Evolutionary conservation across 140 eudicot genomes (phyloP), one percentile per base, ranked within the genome.

Genomic region (Senecio squalidus): DNA sequence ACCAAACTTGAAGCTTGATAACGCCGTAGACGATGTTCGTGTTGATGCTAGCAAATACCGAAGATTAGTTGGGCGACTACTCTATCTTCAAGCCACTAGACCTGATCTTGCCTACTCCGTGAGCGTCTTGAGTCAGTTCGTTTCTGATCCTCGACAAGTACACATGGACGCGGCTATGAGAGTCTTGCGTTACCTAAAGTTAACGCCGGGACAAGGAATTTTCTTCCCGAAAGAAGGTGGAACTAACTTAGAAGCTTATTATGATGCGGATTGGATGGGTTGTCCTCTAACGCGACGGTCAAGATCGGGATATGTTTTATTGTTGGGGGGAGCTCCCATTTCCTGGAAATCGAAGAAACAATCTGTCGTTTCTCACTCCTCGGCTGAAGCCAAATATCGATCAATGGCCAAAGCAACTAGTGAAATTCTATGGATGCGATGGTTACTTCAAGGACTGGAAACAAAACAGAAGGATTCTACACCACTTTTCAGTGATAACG

Each of bases 91-190:
- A 44, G 50, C 50, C 50, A 44, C 50, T 4, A 44, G 50, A 17
- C 50, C 13, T 4, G 50, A 44, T 2, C 50, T 44, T 44, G 50
- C 50, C 20, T 44, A 44, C 50, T 44, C 50, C 9, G 50, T 44
- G 16, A 44, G 16, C 9, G 50, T 44, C 16, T 17, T 44, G 20
- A 44, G 50, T 17, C 50, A 44, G 50, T 44, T 44, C 9, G 13
- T 16, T 44, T 44, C 20, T 8, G 50, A 44, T 22, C 50, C 24
- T 44, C 50, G 50, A 16, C 24, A 44, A 0, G 20, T 16, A 1
- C 50, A 44, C 50, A 44, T 44, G 50, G 50, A 44, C 20, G 50
- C 20, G 5, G 50, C 50, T 17, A 44, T 44, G 24, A 44, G 50
- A 44, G 50, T 17, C 3, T 7, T 44, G 2, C 50, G 50, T 17